phyloP scores from a whole-genome alignment of 441 rosid species.

The Pelargonium fulgidum region DNA sequence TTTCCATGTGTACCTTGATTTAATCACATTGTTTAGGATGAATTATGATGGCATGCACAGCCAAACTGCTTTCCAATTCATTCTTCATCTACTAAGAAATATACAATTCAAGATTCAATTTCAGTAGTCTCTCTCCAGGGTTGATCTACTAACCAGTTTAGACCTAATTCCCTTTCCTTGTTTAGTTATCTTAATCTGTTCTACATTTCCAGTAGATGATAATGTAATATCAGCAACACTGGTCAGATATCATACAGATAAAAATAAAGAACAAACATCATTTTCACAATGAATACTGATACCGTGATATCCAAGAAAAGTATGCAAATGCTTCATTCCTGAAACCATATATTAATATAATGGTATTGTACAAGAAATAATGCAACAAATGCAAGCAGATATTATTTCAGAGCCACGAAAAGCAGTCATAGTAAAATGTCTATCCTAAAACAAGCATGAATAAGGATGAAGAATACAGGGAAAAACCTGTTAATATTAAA shows the following conservation, averaged over 20 bases:
- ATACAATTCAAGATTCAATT: background rate
- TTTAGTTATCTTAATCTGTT: background rate
- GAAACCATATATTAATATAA: background rate
- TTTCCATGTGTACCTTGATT: background rate
- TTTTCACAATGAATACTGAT: background rate
- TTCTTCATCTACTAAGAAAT: background rate
- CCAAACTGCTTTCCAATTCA: background rate
- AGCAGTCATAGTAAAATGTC: background rate
- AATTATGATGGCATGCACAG: background rate
- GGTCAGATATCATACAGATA: background rate
- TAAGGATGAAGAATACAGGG: slow-evolving; percentile 11
- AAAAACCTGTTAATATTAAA: slow-evolving; percentile 60
- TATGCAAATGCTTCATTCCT: background rate
- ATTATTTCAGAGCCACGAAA: background rate
- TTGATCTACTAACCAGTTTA: background rate
- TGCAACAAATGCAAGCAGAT: background rate
- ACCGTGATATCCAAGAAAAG: background rate
- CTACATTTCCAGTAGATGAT: background rate
- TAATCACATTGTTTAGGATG: background rate
- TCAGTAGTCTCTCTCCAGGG: background rate
- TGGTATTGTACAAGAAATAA: background rate
- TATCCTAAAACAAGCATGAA: slow-evolving; percentile 9
- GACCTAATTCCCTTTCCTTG: background rate
- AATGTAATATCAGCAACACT: background rate
- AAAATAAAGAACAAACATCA: background rate